phyloP scores from a whole-genome alignment of 2,329 filamentous ascomycete genomes.

The Fusarium sp. region DNA sequence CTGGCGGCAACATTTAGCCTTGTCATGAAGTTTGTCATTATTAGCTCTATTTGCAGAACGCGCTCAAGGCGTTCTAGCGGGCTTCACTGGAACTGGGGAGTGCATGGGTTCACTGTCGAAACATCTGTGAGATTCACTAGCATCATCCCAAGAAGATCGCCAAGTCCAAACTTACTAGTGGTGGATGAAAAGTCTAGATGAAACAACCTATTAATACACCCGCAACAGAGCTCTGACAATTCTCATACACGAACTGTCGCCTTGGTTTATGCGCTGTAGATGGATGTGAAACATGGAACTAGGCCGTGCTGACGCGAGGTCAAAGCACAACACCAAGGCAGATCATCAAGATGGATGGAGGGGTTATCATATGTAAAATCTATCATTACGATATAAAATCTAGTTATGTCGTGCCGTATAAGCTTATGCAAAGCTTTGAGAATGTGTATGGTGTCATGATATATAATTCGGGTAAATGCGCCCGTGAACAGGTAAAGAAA shows the following conservation, averaged over 20 bases:
- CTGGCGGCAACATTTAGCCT: neutral
- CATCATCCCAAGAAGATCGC: neutral
- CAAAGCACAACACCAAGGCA: no score
- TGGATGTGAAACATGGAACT: neutral
- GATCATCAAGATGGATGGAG: neutral
- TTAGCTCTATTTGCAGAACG: neutral
- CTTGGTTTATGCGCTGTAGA: neutral
- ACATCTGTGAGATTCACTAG: neutral
- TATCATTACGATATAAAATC: constrained; percentile 35
- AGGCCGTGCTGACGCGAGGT: neutral
- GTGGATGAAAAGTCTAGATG: neutral
- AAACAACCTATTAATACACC: constrained; percentile 4
- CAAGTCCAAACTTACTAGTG: neutral
- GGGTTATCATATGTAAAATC: constrained; percentile 4
- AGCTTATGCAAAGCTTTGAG: constrained; percentile 20
- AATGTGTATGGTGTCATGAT: constrained; percentile 23
- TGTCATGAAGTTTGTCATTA: neutral
- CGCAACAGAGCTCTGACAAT: neutral
- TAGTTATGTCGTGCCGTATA: constrained; percentile 26
- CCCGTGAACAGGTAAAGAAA: neutral
- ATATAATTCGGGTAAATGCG: constrained; percentile 2
- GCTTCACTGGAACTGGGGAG: neutral
- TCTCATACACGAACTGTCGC: neutral
- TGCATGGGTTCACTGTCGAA: neutral
- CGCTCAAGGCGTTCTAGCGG: neutral